phyloP scores from a whole-genome alignment of 345 rosid species.

The Angophora floribunda region DNA sequence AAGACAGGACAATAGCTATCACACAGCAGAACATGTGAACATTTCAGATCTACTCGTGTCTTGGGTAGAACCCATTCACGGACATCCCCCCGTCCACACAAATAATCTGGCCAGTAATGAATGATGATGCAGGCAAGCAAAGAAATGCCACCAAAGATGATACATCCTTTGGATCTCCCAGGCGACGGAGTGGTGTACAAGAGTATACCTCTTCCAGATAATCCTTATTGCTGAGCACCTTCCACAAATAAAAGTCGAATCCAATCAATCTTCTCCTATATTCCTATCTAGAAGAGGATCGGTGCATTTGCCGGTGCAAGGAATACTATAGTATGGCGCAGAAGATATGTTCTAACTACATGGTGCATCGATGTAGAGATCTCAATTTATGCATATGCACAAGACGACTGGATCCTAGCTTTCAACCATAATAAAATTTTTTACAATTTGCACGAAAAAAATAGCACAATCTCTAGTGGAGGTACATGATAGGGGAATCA shows the following conservation, averaged over 20 bases:
- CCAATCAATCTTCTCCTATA: not conserved
- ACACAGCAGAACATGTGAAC: not conserved
- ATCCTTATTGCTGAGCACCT: conserved; percentile 30
- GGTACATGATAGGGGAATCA: not conserved
- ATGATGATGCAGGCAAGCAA: conserved; percentile 71
- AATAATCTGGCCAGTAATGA: conserved; percentile 67
- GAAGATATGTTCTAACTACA: not conserved
- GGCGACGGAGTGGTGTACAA: conserved; percentile 48
- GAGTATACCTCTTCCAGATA: conserved; percentile 46
- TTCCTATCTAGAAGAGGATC: not conserved
- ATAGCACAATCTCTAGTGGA: not conserved
- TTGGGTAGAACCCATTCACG: conserved; percentile 40
- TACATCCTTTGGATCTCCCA: conserved; percentile 52
- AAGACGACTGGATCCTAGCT: not conserved
- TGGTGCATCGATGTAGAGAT: not conserved
- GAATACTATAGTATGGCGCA: not conserved
- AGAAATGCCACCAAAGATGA: conserved; percentile 71
- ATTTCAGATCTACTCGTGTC: not conserved
- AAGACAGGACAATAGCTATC: not conserved
- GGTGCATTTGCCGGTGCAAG: not conserved
- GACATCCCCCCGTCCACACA: conserved; percentile 64
- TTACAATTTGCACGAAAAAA: not conserved
- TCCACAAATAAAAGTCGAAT: not conserved
- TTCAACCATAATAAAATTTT: not conserved
- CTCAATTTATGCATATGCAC: not conserved